A percentile compares a stretch with the other conserved stretches of the same genome.
Evolutionary conservation across 495 filamentous ascomycete species (phyloP).

Genomic region (Trichoderma asperelloides): DNA sequence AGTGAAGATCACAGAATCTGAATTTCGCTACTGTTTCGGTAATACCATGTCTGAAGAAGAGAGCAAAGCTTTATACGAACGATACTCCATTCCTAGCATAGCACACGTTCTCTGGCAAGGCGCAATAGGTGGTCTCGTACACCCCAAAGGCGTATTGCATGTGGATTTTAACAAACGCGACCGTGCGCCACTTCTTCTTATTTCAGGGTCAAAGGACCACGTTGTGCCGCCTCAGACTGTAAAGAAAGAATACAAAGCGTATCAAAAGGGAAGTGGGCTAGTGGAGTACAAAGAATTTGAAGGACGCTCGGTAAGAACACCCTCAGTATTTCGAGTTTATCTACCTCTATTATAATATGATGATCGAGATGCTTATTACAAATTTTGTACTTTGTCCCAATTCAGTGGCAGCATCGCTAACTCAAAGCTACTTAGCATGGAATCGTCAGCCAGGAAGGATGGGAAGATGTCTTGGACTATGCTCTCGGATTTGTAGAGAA

Average conservation of each 20-base stretch:
- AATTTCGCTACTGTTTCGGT: slow-evolving; percentile 18
- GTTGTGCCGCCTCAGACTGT: slow-evolving; percentile 5
- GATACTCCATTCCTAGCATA: slow-evolving; percentile 15
- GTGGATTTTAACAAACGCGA: slow-evolving; percentile 3
- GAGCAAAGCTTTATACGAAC: slow-evolving; percentile 14
- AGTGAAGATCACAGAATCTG: slow-evolving; percentile 15
- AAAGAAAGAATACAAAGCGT: slow-evolving; percentile 12
- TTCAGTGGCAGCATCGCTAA: not conserved
- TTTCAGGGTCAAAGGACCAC: slow-evolving; percentile 7
- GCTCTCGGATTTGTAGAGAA: slow-evolving; percentile 14
- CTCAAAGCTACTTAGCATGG: slow-evolving; percentile 7
- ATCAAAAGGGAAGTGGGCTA: slow-evolving; percentile 12
- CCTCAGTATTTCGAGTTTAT: not conserved
- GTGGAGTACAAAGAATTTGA: slow-evolving; percentile 18
- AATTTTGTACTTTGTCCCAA: no score
- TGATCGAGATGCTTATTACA: no score
- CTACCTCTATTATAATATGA: not conserved
- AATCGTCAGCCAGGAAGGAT: slow-evolving; percentile 18
- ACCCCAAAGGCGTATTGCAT: slow-evolving; percentile 7
- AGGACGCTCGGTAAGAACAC: not conserved
- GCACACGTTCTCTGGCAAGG: slow-evolving; percentile 18
- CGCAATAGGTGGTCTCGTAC: slow-evolving; percentile 10
- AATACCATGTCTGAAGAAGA: slow-evolving; percentile 13
- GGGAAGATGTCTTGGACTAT: slow-evolving; percentile 18
- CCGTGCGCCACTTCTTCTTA: slow-evolving; percentile 9